These are phyloP conservation scores for Craterostigma plantagineum DNA, from an alignment of 257 asterid species.

Conservation along the genomic window DNA sequence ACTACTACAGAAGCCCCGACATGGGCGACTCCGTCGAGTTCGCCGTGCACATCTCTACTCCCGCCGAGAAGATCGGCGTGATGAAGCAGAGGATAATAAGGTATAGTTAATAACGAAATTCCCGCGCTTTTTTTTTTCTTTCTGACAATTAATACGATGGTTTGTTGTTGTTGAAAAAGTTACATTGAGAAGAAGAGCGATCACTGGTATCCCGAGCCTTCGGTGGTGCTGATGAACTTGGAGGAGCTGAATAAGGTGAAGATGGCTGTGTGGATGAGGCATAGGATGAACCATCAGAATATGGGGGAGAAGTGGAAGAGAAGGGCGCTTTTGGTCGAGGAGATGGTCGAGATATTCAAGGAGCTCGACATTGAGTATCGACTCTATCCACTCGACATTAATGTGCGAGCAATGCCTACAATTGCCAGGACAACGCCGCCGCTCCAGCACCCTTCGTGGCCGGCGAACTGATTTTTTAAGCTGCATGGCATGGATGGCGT, in stretches of 20 bases:
- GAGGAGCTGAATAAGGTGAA: slow-evolving; percentile 27
- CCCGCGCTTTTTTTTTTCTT: too few relatives aligned
- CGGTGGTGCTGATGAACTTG: slow-evolving; percentile 40
- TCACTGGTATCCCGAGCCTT: slow-evolving; percentile 60
- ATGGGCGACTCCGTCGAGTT: slow-evolving; percentile 67
- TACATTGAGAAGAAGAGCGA: slow-evolving; percentile 56
- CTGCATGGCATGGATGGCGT: too few relatives aligned
- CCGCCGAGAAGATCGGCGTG: slow-evolving; percentile 41
- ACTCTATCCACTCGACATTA: slow-evolving; percentile 46
- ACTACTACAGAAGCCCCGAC: slow-evolving; percentile 75
- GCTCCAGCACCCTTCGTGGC: slow-evolving; percentile 20
- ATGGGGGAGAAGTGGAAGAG: slow-evolving; percentile 54
- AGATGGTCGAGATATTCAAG: slow-evolving; percentile 49
- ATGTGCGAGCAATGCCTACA: slow-evolving; percentile 52
- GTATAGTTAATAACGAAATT: slow-evolving; percentile 13
- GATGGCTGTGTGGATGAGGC: slow-evolving; percentile 70
- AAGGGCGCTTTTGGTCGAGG: slow-evolving; percentile 50
- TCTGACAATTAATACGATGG: neutral
- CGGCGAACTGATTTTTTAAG: slow-evolving; percentile 13
- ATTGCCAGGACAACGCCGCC: slow-evolving; percentile 22
- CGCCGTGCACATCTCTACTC: slow-evolving; percentile 51
- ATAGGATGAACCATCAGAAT: slow-evolving; percentile 73
- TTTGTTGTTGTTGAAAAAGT: slow-evolving; percentile 9
- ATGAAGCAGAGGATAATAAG: slow-evolving; percentile 35
- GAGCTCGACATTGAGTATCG: slow-evolving; percentile 75